Evolutionary conservation across 2,329 filamentous ascomycete species (phyloP).

Genomic region (Fusarium sp.): DNA sequence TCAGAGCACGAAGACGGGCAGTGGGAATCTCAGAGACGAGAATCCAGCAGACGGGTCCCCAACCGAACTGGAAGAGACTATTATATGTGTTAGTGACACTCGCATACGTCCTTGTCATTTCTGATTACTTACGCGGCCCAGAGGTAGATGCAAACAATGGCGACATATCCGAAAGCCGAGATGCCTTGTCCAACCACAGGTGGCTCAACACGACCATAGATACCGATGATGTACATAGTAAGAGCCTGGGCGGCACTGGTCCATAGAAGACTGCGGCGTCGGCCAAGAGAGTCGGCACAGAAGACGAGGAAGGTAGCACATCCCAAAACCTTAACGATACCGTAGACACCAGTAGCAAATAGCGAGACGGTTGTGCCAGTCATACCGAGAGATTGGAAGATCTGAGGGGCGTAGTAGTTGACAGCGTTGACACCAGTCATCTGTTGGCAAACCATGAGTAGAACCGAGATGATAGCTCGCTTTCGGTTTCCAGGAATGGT

Average conservation of each 20-base stretch:
- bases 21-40: conserved; percentile 79
- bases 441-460: conserved; percentile 77
- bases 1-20: conserved; percentile 74
- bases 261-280: conserved; percentile 73
- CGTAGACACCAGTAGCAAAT: conserved; percentile 82
- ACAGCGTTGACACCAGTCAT: conserved; percentile 73
- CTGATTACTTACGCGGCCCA: conserved; percentile 67
- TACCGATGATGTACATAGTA: conserved; percentile 79
- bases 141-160: conserved; percentile 79
- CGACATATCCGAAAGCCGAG: conserved; percentile 77
- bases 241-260: conserved; percentile 73
- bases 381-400: conserved; percentile 77
- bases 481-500: conserved; percentile 73
- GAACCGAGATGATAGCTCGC: conserved; percentile 73
- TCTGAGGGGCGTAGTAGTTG: conserved; percentile 79
- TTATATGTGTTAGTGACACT: conserved; percentile 31
- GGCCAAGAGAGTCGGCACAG: conserved; percentile 78
- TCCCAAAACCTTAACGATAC: conserved; percentile 77
- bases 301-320: conserved; percentile 77
- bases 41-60: conserved; percentile 82
- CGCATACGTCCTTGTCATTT: background rate
- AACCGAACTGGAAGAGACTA: conserved; percentile 76
- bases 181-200: conserved; percentile 67
- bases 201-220: conserved; percentile 75
- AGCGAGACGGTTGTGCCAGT: conserved; percentile 69